Percentiles rank a stretch among this genome's conserved stretches.
These are phyloP conservation scores for Crithidia brevicula DNA, from an alignment of 208 protist species.

Conservation along the genomic window DNA sequence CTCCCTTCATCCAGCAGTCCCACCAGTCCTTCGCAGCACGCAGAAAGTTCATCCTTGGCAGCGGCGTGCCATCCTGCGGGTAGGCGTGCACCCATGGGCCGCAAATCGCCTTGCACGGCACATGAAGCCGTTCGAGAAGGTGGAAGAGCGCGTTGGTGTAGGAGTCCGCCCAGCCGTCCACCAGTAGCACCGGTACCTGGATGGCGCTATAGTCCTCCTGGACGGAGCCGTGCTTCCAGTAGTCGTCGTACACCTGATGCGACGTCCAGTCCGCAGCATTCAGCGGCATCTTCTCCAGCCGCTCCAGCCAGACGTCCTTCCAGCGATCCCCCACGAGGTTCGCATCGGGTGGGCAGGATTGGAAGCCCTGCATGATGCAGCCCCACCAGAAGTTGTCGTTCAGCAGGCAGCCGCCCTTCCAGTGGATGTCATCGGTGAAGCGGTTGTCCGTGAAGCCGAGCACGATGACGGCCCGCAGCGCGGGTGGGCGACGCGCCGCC, in stretches of 20 bases:
- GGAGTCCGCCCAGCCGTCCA: slow-evolving; percentile 67
- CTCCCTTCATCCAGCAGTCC: slow-evolving; percentile 50
- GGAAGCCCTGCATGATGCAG: slow-evolving; percentile 64
- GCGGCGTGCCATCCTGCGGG: slow-evolving; percentile 58
- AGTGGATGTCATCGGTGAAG: slow-evolving; percentile 76
- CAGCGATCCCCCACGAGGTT: slow-evolving; percentile 48
- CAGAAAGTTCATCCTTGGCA: slow-evolving; percentile 66
- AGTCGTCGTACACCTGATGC: slow-evolving; percentile 60
- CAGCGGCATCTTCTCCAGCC: slow-evolving; percentile 54
- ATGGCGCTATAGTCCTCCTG: slow-evolving; percentile 61
- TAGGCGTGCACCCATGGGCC: slow-evolving; percentile 74
- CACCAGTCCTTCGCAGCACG: slow-evolving; percentile 62
- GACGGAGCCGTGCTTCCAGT: slow-evolving; percentile 69
- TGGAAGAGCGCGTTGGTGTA: slow-evolving; percentile 70
- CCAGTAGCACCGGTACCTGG: slow-evolving; percentile 51
- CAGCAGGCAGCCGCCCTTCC: slow-evolving; percentile 72
- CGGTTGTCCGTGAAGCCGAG: slow-evolving; percentile 72
- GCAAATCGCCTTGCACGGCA: slow-evolving; percentile 60
- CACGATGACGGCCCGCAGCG: slow-evolving; percentile 65
- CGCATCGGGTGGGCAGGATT: slow-evolving; percentile 48
- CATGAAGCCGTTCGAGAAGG: slow-evolving; percentile 44
- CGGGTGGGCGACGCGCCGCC: slow-evolving; percentile 52
- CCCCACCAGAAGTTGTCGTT: slow-evolving; percentile 82
- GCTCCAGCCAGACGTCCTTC: slow-evolving; percentile 58
- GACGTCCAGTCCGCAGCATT: slow-evolving; percentile 52